Evolutionary conservation across 805 yeast genomes (phyloP).

Genomic region (Candida incommunis): DNA sequence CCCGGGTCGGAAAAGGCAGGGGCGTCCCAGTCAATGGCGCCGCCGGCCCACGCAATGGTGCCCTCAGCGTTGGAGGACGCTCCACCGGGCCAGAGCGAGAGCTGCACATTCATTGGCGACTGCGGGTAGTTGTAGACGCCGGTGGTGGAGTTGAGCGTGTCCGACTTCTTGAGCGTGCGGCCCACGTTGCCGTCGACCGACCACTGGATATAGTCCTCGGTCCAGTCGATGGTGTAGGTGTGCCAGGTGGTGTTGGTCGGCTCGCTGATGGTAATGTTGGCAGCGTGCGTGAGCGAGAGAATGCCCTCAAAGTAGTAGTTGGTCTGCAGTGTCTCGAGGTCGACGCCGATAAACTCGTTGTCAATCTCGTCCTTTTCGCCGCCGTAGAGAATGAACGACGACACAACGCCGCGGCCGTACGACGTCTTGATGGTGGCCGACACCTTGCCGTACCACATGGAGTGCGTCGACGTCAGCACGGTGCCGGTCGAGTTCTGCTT

Average conservation of each 20-base stretch:
- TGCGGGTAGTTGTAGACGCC: constrained; percentile 71
- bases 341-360: constrained; percentile 71
- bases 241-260: constrained; percentile 56
- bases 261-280: constrained; percentile 27
- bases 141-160: constrained; percentile 45
- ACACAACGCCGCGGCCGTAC: constrained; percentile 63
- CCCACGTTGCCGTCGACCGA: constrained; percentile 50
- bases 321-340: constrained; percentile 52
- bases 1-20: constrained; percentile 61
- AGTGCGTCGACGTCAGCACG: constrained; percentile 64
- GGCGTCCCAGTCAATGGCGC: constrained; percentile 70
- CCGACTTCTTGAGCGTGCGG: constrained; percentile 45
- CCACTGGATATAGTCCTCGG: constrained; percentile 59
- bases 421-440: constrained; percentile 59
- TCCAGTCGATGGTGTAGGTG: constrained; percentile 70
- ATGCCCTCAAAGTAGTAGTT: constrained; percentile 71
- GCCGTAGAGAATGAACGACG: constrained; percentile 70
- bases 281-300: constrained; percentile 50
- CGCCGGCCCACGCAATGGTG: constrained; percentile 79
- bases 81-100: constrained; percentile 44
- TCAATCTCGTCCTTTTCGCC: constrained; percentile 87
- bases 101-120: constrained; percentile 74
- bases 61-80: constrained; percentile 37
- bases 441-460: constrained; percentile 80
- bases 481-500: constrained; percentile 64